Conservation (phyloP, 1,284 basidiomycete genomes). For the Puccinia polysora region DNA sequence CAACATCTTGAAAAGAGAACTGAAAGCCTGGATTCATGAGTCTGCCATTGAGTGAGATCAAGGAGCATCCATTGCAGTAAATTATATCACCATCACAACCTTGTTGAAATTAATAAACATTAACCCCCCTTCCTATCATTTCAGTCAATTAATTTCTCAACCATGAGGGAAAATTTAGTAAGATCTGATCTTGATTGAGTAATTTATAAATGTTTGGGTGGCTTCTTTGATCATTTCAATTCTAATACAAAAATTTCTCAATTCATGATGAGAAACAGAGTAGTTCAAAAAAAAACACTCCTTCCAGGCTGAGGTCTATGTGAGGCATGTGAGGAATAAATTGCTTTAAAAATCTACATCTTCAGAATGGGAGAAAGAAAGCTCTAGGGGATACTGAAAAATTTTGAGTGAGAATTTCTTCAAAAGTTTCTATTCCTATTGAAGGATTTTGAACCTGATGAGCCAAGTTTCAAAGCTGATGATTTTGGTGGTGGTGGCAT, state of each 20-base stretch:
- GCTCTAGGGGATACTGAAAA: conserved; percentile 18
- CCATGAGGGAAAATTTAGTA: not conserved
- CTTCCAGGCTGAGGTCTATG: conserved; percentile 39
- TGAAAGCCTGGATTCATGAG: conserved; percentile 40
- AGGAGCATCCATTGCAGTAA: conserved; percentile 41
- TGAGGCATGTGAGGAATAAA: conserved; percentile 28
- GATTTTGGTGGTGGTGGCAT: too few relatives aligned
- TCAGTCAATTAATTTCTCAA: not conserved
- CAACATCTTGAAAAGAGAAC: conserved; percentile 41
- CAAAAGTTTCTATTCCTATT: conserved; percentile 42
- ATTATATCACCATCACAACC: conserved; percentile 41
- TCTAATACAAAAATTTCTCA: conserved; percentile 36
- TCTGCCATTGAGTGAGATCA: conserved; percentile 39
- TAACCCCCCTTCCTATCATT: conserved; percentile 31
- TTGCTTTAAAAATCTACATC: too few relatives aligned
- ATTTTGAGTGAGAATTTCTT: conserved; percentile 42
- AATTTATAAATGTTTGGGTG: conserved; percentile 15
- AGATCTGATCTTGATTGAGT: not conserved
- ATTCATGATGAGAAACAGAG: conserved; percentile 41
- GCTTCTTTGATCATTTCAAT: conserved; percentile 40
- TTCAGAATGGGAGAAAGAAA: too few relatives aligned
- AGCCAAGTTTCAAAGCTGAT: too few relatives aligned
- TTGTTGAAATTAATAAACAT: conserved; percentile 41
- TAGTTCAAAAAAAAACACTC: conserved; percentile 37
- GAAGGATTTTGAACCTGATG: conserved; percentile 37